Evolutionary conservation across 1,139 yeast genomes (phyloP).

Genomic region (Arxiozyma telluris): DNA sequence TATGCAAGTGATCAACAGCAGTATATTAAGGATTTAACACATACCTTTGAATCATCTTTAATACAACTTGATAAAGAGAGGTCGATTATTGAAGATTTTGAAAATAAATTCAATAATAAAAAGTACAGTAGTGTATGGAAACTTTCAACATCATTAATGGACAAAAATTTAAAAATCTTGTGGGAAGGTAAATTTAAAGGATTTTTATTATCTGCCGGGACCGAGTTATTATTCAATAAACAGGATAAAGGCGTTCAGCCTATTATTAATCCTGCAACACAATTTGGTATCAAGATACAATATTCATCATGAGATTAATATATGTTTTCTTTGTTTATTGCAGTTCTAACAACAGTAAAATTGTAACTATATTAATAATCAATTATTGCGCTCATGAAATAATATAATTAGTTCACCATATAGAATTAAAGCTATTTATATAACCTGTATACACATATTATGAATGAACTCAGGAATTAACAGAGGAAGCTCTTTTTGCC

Average conservation of each 20-base stretch:
- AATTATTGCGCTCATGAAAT: background rate
- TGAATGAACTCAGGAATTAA: background rate
- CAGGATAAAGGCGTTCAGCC: background rate
- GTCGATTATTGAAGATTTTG: constrained; percentile 46
- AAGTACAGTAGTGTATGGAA: constrained; percentile 67
- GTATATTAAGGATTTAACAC: constrained; percentile 25
- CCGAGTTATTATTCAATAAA: constrained; percentile 29
- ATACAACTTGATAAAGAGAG: constrained; percentile 30
- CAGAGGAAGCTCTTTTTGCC: constrained; percentile 19
- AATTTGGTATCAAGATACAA: constrained; percentile 28
- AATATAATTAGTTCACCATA: background rate
- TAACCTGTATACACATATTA: too few species aligned
- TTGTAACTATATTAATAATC: background rate
- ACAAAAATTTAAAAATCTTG: constrained; percentile 49
- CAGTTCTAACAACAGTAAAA: background rate
- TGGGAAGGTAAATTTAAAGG: constrained; percentile 91
- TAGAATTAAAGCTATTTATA: background rate
- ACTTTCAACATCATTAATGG: constrained; percentile 60
- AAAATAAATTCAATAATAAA: constrained; percentile 42
- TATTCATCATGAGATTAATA: constrained; percentile 10
- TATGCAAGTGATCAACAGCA: constrained; percentile 9
- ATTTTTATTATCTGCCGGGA: constrained; percentile 71
- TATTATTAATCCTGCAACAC: constrained; percentile 7
- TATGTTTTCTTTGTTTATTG: background rate
- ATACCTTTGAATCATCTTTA: constrained; percentile 28